Evolutionary conservation across 805 yeast species (phyloP).

Genomic region (Teunomyces panamensis): DNA sequence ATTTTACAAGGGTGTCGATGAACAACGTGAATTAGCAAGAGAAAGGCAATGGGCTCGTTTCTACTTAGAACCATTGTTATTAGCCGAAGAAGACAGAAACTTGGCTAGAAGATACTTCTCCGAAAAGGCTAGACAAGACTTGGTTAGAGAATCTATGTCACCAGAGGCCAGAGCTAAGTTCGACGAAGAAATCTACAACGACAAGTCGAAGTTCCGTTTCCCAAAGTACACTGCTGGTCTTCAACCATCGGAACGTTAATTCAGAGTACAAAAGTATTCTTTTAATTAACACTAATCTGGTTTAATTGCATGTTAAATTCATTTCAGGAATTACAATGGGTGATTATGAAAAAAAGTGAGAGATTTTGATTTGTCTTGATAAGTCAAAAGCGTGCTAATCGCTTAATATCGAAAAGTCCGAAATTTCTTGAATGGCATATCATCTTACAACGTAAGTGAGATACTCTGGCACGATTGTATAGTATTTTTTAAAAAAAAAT

Average conservation of each 20-base stretch:
- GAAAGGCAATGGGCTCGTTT: conserved; percentile 79
- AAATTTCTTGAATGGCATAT: conserved; percentile 3
- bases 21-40: conserved; percentile 69
- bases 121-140: conserved; percentile 64
- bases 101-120: conserved; percentile 66
- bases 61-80: conserved; percentile 65
- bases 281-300: not conserved
- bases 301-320: conserved; percentile 2
- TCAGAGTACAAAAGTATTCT: not conserved
- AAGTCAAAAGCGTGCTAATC: not conserved
- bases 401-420: not conserved
- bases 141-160: conserved; percentile 41
- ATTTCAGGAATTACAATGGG: conserved; percentile 2
- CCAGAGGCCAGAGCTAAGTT: conserved; percentile 38
- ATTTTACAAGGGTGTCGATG: conserved; percentile 64
- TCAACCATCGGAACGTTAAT: conserved; percentile 28
- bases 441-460: conserved; percentile 1
- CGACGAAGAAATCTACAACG: conserved; percentile 42
- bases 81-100: conserved; percentile 82
- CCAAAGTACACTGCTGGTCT: conserved; percentile 42
- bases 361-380: not conserved
- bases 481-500: not conserved
- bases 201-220: conserved; percentile 43
- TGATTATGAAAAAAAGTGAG: not conserved
- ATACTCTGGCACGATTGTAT: not conserved